These are phyloP conservation scores for Pythium sukuiense DNA, from an alignment of 352 stramenopile genomes.

Conservation along the genomic window DNA sequence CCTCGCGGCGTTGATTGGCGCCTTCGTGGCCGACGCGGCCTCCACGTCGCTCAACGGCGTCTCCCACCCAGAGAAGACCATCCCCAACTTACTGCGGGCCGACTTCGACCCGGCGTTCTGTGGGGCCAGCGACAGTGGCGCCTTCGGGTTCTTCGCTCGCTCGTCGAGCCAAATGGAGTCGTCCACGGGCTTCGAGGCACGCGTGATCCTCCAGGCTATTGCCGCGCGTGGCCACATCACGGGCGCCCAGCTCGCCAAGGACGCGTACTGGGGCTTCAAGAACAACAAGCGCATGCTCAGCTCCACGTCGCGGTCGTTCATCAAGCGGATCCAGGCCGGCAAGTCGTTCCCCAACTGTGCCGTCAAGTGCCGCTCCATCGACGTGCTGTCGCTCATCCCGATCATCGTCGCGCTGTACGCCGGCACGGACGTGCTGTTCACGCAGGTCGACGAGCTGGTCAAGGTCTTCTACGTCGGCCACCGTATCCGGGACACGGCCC, in stretches of 20 bases:
- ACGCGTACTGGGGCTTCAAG: conserved; percentile 84
- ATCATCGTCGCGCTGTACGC: conserved; percentile 79
- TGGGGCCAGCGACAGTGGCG: conserved; percentile 50
- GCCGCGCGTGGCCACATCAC: conserved; percentile 69
- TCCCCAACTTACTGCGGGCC: conserved; percentile 68
- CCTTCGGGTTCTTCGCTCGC: conserved; percentile 37
- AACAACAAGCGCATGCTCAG: conserved; percentile 74
- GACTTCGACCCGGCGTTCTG: conserved; percentile 83
- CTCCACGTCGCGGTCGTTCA: conserved; percentile 65
- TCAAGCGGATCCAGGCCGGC: conserved; percentile 72
- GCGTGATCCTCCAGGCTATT: conserved; percentile 73
- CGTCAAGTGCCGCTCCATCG: conserved; percentile 79
- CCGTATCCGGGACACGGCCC: conserved; percentile 62
- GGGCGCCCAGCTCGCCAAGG: conserved; percentile 70
- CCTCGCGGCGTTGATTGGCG: conserved; percentile 66
- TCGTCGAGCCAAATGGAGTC: conserved; percentile 53
- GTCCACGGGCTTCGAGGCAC: conserved; percentile 76
- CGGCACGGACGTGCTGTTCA: conserved; percentile 76
- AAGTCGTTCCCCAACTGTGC: conserved; percentile 73
- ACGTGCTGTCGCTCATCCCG: conserved; percentile 72
- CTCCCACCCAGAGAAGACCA: conserved; percentile 73
- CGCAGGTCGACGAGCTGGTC: conserved; percentile 77
- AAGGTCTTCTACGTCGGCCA: conserved; percentile 80
- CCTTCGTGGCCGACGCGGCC: conserved; percentile 75
- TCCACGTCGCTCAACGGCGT: conserved; percentile 81